These are phyloP conservation scores for Nigrograna mackinnonii DNA, from an alignment of 2,329 filamentous ascomycete genomes.

Conservation along the genomic window DNA sequence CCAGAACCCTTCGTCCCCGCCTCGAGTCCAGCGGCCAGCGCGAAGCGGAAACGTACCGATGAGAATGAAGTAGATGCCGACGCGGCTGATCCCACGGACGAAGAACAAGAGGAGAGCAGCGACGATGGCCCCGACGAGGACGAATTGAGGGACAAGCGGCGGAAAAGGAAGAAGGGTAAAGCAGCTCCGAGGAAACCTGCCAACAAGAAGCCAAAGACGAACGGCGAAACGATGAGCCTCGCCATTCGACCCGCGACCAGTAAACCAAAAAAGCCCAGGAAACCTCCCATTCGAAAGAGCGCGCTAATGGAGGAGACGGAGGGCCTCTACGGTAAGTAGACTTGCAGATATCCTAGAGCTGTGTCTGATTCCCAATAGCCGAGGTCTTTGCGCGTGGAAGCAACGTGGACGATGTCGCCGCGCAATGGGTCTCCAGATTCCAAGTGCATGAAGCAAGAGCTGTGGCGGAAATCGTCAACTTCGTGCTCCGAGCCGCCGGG, in stretches of 20 bases:
- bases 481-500: conserved; percentile 70
- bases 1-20: conserved; percentile 35
- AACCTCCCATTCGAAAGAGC: conserved; percentile 55
- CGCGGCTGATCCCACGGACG: conserved; percentile 27
- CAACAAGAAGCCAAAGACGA: conserved; percentile 58
- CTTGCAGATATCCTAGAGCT: conserved; percentile 1
- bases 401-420: conserved; percentile 59
- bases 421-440: conserved; percentile 62
- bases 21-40: conserved; percentile 29
- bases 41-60: conserved; percentile 41
- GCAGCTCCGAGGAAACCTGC: conserved; percentile 35
- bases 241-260: conserved; percentile 55
- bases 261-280: conserved; percentile 48
- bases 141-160: conserved; percentile 39
- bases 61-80: conserved; percentile 34
- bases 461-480: conserved; percentile 63
- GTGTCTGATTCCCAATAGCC: conserved; percentile 44
- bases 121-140: conserved; percentile 45
- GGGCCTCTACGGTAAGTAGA: conserved; percentile 58
- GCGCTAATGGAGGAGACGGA: conserved; percentile 53
- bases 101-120: conserved; percentile 34
- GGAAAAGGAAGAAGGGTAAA: conserved; percentile 33
- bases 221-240: conserved; percentile 54
- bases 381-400: conserved; percentile 63
- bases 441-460: conserved; percentile 58